Base-by-base conservation (phyloP, 1,139 yeast genomes). In the Yamadazyma aaseri region DNA sequence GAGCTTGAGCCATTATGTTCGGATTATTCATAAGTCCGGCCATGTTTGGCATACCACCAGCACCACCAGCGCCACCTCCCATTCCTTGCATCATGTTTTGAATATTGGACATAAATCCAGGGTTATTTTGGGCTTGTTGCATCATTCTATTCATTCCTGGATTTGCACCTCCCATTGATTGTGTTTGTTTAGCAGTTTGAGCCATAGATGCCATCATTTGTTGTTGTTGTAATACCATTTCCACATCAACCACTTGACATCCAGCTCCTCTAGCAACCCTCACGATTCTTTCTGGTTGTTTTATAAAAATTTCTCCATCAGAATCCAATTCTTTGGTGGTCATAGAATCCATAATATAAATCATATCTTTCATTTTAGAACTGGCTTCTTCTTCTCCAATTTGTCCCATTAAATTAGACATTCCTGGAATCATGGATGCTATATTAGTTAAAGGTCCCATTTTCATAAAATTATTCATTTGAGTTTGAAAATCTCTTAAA, bases 241-340 rank as follows among this genome's bases (percentile, higher is more conserved):
- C 97, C 16, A 92, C 96, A 48, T 92, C 98, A 4, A 89, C 79
- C 0, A 86, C 96, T 3, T 92, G 70, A 26, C 97, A 87, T 11
- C 98, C 98, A 5, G 96, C 82, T n/a, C 98, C 98, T 44, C 86
- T 74, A 0, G 98, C 97, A 6, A 92, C 94, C 50, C 98, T 74
- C 14, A 90, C 76, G 36, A 92, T 79, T 56, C 98, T 76, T 33
- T 81, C 73, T 4, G 97, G 98, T 56, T 90, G 80, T 34, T 81
- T 80, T 30, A 77, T 73, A 58, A 92, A 89, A 17, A 86, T 65
- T 42, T 79, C 69, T 1, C 98, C 98, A 56, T 92, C 98, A 44
- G 89, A 78, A 49, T 89, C 96, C 43, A 92, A 75, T 64, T 92
- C 98, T 51, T 81, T 72, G 45, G 82, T 84, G 1, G 96, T 90